phyloP scores from a whole-genome alignment of 805 yeast species.

The Zygotorulaspora chibaensis region DNA sequence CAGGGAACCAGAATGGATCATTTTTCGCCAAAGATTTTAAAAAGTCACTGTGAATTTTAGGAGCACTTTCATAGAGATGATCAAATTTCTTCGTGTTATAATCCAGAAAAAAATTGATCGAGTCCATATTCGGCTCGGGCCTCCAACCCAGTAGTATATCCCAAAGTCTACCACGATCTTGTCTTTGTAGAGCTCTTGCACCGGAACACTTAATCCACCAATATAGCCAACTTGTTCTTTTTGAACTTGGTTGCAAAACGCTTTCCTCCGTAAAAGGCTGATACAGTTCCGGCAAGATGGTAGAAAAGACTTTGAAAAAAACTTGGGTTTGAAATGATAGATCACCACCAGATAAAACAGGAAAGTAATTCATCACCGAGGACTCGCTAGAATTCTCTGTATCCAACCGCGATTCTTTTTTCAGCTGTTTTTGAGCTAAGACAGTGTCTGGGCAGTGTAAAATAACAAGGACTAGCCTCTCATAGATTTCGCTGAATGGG shows the following conservation, averaged over 20 bases:
- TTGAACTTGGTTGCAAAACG: constrained; percentile 50
- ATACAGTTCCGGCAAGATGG: constrained; percentile 70
- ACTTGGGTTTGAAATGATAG: constrained; percentile 34
- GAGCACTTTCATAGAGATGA: constrained; percentile 24
- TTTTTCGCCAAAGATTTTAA: constrained; percentile 15
- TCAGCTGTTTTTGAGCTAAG: constrained; percentile 22
- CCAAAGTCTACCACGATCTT: constrained; percentile 87
- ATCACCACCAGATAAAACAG: constrained; percentile 35
- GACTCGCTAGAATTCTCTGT: constrained; percentile 10
- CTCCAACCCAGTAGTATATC: constrained; percentile 81
- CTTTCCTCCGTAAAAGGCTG: constrained; percentile 78
- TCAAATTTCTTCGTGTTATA: constrained; percentile 32
- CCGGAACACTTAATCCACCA: constrained; percentile 97
- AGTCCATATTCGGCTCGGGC: constrained; percentile 33
- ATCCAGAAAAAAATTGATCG: constrained; percentile 34
- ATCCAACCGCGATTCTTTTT: constrained; percentile 9
- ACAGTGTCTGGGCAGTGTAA: constrained; percentile 62
- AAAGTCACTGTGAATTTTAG: constrained; percentile 20
- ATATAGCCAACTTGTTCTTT: constrained; percentile 77
- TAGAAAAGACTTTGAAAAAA: constrained; percentile 56
- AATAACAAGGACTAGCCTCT: constrained; percentile 68
- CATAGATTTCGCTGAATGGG: constrained; percentile 66
- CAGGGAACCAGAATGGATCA: constrained; percentile 39
- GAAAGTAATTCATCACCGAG: constrained; percentile 25
- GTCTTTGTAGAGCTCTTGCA: constrained; percentile 73